Base-by-base conservation (phyloP, 139 green algal genomes). In the Cymbomonas tetramitiformis region DNA sequence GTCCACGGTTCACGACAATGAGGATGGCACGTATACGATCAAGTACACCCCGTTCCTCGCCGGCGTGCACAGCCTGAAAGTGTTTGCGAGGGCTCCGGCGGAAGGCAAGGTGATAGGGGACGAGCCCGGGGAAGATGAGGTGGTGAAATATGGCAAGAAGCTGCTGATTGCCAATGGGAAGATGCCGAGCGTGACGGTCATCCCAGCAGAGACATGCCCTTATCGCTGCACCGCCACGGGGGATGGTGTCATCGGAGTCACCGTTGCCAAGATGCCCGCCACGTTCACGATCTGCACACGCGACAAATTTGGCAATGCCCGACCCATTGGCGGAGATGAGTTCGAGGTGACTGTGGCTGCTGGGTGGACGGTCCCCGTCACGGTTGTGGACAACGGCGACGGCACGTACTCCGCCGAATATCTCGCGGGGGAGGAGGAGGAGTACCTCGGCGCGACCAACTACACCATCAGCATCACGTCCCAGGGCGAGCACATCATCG, bases 341-440 rank as follows among this genome's bases (percentile, higher is more conserved):
- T 12, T 43, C 12, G 15, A 12, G 12, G 36, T 43, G 36, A 43
- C 12, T 15, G 36, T 43, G 15, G 36, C 15, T 12, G 36, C 36
- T 12, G 15, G 15, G 12, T 12, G 0, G 36, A 43, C 36, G 36
- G 12, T 43, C 15, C 12, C 12, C 36, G 15, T 12, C 36, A 21
- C 15, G 15, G 36, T 43, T 21, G 15, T 12, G 12, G 36, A 43
- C 36, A 43, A 43, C 12, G 36, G 30, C 6, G 52, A 61, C 15
- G 52, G 52, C 52, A 61, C 52, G 26, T 61, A 61, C 52, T 24
- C n/a, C 7, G 32, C 21, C 15, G 30, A 32, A 21, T 61, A 61
- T 34, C 9, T 28, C 15, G 7, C 52, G 15, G 52, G 52, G 6
- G 29, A 58, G 8, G 52, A 51, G 52, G 52, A 51, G 52, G 15